These are phyloP conservation scores for Cyberlindnera euphorbiiphila DNA, from an alignment of 805 yeast species.

Conservation along the genomic window DNA sequence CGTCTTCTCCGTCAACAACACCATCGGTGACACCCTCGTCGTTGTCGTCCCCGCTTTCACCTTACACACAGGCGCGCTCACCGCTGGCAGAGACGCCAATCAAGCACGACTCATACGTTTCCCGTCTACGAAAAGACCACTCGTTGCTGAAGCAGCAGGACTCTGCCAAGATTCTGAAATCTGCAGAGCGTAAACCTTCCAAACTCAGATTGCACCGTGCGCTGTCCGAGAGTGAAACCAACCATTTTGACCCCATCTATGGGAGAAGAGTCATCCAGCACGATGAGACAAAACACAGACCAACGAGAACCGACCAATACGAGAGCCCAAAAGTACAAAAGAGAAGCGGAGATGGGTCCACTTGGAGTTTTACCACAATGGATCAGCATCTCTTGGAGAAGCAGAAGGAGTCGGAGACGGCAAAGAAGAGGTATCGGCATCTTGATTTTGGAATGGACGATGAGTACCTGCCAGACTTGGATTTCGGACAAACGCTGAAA, in stretches of 20 bases:
- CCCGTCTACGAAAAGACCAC: constrained; percentile 10
- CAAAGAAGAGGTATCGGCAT: constrained; percentile 7
- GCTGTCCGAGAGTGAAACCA: constrained; percentile 62
- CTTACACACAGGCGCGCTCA: not conserved
- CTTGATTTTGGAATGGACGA: constrained; percentile 53
- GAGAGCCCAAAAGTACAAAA: too few species aligned
- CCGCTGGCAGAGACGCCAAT: constrained; percentile 4
- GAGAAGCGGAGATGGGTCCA: too few species aligned
- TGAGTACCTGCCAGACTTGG: constrained; percentile 73
- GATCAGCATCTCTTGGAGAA: constrained; percentile 5
- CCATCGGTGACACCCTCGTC: not conserved
- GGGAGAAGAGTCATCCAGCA: constrained; percentile 43
- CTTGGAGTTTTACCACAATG: constrained; percentile 6
- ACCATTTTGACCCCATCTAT: constrained; percentile 51
- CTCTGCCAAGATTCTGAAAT: constrained; percentile 3
- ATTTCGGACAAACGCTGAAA: constrained; percentile 45
- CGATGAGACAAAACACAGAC: constrained; percentile 51
- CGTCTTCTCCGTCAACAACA: not conserved
- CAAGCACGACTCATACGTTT: constrained; percentile 2
- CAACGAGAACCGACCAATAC: constrained; percentile 25
- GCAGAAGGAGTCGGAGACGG: not conserved
- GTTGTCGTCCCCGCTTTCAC: not conserved
- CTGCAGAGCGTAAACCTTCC: constrained; percentile 9
- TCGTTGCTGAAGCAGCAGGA: constrained; percentile 2
- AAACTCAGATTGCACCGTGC: constrained; percentile 43